These are phyloP conservation scores for Ceratopteris richardii DNA, from an alignment of 75 land plant genomes.

Conservation along the genomic window DNA sequence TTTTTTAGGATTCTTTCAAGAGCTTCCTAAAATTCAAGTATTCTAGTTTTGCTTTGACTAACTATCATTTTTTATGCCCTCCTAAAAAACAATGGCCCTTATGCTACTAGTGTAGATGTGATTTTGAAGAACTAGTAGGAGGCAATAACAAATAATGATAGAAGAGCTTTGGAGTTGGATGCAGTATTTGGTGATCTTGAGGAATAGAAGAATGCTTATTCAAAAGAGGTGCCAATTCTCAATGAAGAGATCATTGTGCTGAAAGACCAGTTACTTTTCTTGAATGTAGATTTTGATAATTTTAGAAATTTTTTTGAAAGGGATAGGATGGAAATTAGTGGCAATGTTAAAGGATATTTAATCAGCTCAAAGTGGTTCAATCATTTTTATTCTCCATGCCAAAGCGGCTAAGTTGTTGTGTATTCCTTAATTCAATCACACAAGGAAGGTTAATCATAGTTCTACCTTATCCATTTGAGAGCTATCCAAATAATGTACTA, in stretches of 20 bases:
- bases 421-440: no score
- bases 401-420: no score
- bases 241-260: slow-evolving; percentile 48
- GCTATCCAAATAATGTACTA: no score
- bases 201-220: slow-evolving; percentile 41
- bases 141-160: slow-evolving; percentile 60
- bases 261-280: slow-evolving; percentile 65
- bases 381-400: no score
- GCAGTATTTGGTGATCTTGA: slow-evolving; percentile 28
- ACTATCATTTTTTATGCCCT: no score
- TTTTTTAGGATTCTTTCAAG: no score
- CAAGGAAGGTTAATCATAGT: no score
- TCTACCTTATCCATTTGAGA: no score
- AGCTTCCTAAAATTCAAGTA: no score
- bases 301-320: slow-evolving; percentile 75
- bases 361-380: no score
- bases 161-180: slow-evolving; percentile 43
- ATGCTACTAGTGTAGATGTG: slow-evolving; percentile 20
- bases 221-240: slow-evolving; percentile 30
- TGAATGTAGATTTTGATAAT: slow-evolving; percentile 97
- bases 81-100: no score
- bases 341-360: slow-evolving; percentile 63
- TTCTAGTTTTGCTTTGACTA: no score
- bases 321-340: slow-evolving; percentile 42
- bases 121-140: slow-evolving; percentile 53